Percentiles rank a stretch among this genome's conserved stretches.
phyloP scores from a whole-genome alignment of 257 asterid genomes.

The Salvia hispanica region DNA sequence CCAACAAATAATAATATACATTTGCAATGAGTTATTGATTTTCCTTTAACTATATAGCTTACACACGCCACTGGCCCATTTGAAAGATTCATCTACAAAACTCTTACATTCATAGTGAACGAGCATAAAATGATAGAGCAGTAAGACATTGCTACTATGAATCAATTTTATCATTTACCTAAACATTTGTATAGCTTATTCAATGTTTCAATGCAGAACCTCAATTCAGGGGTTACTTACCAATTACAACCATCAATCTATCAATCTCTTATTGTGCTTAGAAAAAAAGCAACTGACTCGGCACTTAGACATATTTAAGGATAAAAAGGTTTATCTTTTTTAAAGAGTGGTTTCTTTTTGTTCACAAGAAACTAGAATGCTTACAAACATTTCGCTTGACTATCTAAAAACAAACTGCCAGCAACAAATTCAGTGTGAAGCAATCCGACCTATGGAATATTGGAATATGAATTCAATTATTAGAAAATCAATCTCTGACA shows the following conservation, averaged over 20 bases:
- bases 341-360: slow-evolving; percentile 7
- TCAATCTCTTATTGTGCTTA: background rate
- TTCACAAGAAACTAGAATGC: slow-evolving; percentile 20
- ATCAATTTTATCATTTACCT: background rate
- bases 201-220: background rate
- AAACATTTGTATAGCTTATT: background rate
- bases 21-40: background rate
- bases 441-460: background rate
- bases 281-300: slow-evolving; percentile 1
- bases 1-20: background rate
- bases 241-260: slow-evolving; percentile 3
- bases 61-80: background rate
- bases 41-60: background rate
- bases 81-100: background rate
- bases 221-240: slow-evolving; percentile 7
- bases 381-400: slow-evolving; percentile 3
- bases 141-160: background rate
- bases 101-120: background rate
- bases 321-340: background rate
- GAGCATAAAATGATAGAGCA: background rate
- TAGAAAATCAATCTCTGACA: slow-evolving; percentile 2
- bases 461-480: slow-evolving; percentile 29
- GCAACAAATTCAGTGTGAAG: slow-evolving; percentile 14
- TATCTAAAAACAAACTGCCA: background rate
- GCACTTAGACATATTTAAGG: slow-evolving; percentile 8